These are phyloP conservation scores for Fomitopsis schrenkii DNA, from an alignment of 1,284 basidiomycete genomes.

Conservation along the genomic window DNA sequence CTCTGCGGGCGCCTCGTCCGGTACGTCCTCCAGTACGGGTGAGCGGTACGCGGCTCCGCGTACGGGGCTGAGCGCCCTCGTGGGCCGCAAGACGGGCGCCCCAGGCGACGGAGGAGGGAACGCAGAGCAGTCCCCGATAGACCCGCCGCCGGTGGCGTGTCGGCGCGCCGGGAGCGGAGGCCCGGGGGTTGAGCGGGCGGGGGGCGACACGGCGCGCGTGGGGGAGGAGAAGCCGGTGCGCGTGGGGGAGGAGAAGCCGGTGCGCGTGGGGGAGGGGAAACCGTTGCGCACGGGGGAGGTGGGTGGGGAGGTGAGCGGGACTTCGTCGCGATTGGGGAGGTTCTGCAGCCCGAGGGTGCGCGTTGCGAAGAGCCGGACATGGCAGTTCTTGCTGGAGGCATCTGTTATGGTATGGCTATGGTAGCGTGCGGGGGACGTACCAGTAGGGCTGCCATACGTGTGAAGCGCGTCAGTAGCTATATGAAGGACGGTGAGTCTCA, in stretches of 20 bases:
- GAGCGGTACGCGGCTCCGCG: slow-evolving; percentile 12
- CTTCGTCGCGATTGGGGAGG: slow-evolving; percentile 46
- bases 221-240: slow-evolving; percentile 17
- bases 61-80: slow-evolving; percentile 28
- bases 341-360: slow-evolving; percentile 72
- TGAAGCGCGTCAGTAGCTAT: neutral
- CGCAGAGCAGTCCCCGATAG: slow-evolving; percentile 9
- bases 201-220: slow-evolving; percentile 14
- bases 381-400: slow-evolving; percentile 61
- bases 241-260: slow-evolving; percentile 21
- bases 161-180: slow-evolving; percentile 27
- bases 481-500: slow-evolving; percentile 28
- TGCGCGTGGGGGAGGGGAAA: slow-evolving; percentile 22
- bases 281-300: slow-evolving; percentile 18
- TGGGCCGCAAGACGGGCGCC: slow-evolving; percentile 28
- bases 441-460: slow-evolving; percentile 52
- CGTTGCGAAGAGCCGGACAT: slow-evolving; percentile 68
- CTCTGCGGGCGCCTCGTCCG: slow-evolving; percentile 8
- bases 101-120: slow-evolving; percentile 12
- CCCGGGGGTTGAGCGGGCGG: slow-evolving; percentile 8
- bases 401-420: neutral
- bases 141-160: slow-evolving; percentile 25
- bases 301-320: slow-evolving; percentile 17
- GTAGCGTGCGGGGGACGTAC: slow-evolving; percentile 30
- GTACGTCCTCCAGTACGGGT: slow-evolving; percentile 8